These are phyloP conservation scores for Zygnema cylindricum DNA, from an alignment of 139 green algal genomes.

Conservation along the genomic window DNA sequence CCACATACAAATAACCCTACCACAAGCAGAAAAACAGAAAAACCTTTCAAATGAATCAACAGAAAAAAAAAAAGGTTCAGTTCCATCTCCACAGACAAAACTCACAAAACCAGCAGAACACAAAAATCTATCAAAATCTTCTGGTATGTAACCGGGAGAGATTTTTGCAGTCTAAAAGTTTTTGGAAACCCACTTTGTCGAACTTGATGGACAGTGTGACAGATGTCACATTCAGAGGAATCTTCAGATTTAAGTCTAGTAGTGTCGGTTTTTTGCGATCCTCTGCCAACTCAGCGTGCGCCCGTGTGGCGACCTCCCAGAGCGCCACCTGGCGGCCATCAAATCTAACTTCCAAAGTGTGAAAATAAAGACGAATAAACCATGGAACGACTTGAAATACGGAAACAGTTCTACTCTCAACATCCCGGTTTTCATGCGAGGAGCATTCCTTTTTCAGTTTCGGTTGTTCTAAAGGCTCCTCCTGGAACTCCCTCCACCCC, in stretches of 20 bases:
- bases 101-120: too few species aligned
- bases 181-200: slow-evolving; percentile 67
- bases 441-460: neutral
- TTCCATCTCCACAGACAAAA: too few species aligned
- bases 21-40: slow-evolving; percentile 7
- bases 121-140: too few species aligned
- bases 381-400: slow-evolving; percentile 77
- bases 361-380: slow-evolving; percentile 77
- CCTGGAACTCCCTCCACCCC: neutral
- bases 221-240: slow-evolving; percentile 40
- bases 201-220: slow-evolving; percentile 71
- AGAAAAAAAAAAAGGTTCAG: neutral
- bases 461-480: neutral
- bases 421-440: neutral
- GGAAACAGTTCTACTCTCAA: slow-evolving; percentile 10
- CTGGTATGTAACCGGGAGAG: too few species aligned
- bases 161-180: too few species aligned
- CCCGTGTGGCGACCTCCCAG: slow-evolving; percentile 9
- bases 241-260: slow-evolving; percentile 70
- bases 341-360: slow-evolving; percentile 75
- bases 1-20: slow-evolving; percentile 51
- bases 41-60: neutral
- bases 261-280: slow-evolving; percentile 65
- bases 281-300: slow-evolving; percentile 58
- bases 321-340: slow-evolving; percentile 63